These are phyloP conservation scores for Achaetomiella virescens DNA, from an alignment of 495 filamentous ascomycete genomes.

Conservation along the genomic window DNA sequence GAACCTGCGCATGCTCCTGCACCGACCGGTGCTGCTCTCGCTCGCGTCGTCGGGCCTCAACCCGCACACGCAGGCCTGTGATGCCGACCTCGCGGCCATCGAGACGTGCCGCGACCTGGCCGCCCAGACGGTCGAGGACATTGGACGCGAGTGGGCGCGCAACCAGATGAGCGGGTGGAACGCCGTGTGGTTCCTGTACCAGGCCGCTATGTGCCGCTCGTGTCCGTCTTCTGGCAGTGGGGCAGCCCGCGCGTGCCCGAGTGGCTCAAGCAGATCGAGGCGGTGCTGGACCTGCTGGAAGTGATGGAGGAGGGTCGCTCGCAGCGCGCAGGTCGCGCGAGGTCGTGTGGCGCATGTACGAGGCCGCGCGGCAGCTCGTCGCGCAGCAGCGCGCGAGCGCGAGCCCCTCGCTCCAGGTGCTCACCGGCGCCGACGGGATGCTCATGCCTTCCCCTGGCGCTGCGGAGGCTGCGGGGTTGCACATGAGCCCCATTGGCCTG, in stretches of 20 bases:
- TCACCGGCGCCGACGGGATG: slow-evolving; percentile 32
- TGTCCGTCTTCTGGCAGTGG: slow-evolving; percentile 64
- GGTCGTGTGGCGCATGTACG: slow-evolving; percentile 63
- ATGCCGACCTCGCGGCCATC: slow-evolving; percentile 62
- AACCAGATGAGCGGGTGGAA: slow-evolving; percentile 79
- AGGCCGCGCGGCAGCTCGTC: slow-evolving; percentile 45
- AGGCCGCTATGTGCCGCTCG: slow-evolving; percentile 70
- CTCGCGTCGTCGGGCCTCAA: slow-evolving; percentile 61
- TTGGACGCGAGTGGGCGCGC: slow-evolving; percentile 57
- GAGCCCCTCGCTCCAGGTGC: slow-evolving; percentile 33
- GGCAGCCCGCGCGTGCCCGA: slow-evolving; percentile 47
- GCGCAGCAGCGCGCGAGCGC: slow-evolving; percentile 31
- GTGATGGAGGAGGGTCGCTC: slow-evolving; percentile 61
- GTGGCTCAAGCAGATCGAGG: slow-evolving; percentile 62
- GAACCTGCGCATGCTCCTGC: slow-evolving; percentile 73
- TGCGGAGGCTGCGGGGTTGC: slow-evolving; percentile 30
- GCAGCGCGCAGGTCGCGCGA: slow-evolving; percentile 64
- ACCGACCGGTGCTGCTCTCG: slow-evolving; percentile 66
- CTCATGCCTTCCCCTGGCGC: slow-evolving; percentile 16
- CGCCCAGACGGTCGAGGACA: slow-evolving; percentile 63
- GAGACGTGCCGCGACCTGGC: slow-evolving; percentile 63
- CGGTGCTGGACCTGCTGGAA: slow-evolving; percentile 59
- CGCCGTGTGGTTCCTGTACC: slow-evolving; percentile 77
- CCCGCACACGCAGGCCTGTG: slow-evolving; percentile 50
- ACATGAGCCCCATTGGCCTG: slow-evolving; percentile 46